Conservation (phyloP, 169 alveolate genomes). For the Plasmodium inui region DNA sequence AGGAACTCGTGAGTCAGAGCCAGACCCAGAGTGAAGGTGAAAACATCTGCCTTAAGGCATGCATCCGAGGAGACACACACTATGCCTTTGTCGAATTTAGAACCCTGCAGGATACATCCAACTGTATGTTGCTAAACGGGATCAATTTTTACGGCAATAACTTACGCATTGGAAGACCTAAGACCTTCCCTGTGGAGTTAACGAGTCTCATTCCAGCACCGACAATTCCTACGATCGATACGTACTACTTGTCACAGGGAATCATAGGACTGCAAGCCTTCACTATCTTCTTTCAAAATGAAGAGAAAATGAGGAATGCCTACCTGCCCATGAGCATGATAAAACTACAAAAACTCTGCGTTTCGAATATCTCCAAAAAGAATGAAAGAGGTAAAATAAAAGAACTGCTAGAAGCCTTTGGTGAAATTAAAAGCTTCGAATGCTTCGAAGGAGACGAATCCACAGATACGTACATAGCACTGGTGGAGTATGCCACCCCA, state of each 20-base stretch:
- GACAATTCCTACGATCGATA: slow-evolving; percentile 64
- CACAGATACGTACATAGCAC: slow-evolving; percentile 64
- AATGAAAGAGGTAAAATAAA: slow-evolving; percentile 38
- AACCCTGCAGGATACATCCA: slow-evolving; percentile 93
- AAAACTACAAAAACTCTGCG: slow-evolving; percentile 40
- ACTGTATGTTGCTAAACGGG: slow-evolving; percentile 83
- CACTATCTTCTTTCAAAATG: slow-evolving; percentile 29
- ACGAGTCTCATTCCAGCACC: slow-evolving; percentile 77
- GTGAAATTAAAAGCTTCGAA: slow-evolving; percentile 20
- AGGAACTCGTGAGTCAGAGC: not conserved
- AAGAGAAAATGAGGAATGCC: slow-evolving; percentile 71
- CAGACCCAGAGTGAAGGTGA: not conserved
- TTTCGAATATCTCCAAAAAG: slow-evolving; percentile 34
- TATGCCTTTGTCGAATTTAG: slow-evolving; percentile 96
- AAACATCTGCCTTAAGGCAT: slow-evolving; percentile 88
- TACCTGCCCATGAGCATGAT: slow-evolving; percentile 78
- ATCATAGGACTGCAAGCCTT: slow-evolving; percentile 60
- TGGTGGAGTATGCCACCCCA: slow-evolving; percentile 76
- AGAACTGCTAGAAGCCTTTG: slow-evolving; percentile 56
- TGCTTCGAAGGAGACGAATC: slow-evolving; percentile 55
- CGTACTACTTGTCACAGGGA: slow-evolving; percentile 60
- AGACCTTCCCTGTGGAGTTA: slow-evolving; percentile 79
- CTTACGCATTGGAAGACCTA: slow-evolving; percentile 83
- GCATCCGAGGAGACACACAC: slow-evolving; percentile 95
- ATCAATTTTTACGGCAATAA: slow-evolving; percentile 76